Conservation (phyloP, 1,284 basidiomycete genomes). For the Phaffia rhodozyma region DNA sequence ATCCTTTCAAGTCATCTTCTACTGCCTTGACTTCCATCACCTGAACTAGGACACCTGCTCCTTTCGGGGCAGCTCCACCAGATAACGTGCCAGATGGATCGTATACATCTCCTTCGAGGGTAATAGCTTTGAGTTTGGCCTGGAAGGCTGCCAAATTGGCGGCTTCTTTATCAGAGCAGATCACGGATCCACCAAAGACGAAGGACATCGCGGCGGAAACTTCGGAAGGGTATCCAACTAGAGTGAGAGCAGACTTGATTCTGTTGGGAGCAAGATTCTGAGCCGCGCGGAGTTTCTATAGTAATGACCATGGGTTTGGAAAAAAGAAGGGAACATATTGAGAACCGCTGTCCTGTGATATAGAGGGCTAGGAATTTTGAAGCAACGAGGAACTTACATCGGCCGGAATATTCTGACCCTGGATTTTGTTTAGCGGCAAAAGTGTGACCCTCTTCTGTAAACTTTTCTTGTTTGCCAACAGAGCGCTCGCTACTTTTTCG, state of each 20-base stretch:
- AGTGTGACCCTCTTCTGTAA: slow-evolving; percentile 85
- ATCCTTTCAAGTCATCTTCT: slow-evolving; percentile 49
- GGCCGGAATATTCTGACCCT: slow-evolving; percentile 50
- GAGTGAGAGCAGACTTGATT: slow-evolving; percentile 70
- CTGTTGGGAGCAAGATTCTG: slow-evolving; percentile 66
- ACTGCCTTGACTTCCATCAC: slow-evolving; percentile 67
- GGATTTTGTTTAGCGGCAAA: slow-evolving; percentile 89
- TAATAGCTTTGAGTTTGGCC: slow-evolving; percentile 70
- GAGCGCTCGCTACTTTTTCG: slow-evolving; percentile 72
- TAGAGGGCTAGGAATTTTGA: background rate
- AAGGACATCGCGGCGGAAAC: slow-evolving; percentile 82
- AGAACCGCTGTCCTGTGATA: background rate
- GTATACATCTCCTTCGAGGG: slow-evolving; percentile 89
- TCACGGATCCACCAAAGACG: slow-evolving; percentile 86
- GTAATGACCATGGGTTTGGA: background rate
- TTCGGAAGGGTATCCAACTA: slow-evolving; percentile 75
- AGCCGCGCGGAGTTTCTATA: slow-evolving; percentile 39
- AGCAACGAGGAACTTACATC: slow-evolving; percentile 40
- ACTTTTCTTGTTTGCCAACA: slow-evolving; percentile 62
- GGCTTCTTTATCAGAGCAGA: slow-evolving; percentile 79
- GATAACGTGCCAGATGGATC: slow-evolving; percentile 90
- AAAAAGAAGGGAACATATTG: background rate
- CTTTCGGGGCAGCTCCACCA: slow-evolving; percentile 73
- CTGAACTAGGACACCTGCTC: slow-evolving; percentile 64
- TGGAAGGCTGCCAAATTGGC: slow-evolving; percentile 85